Conservation (phyloP, 257 asterid species). For the Coffea eugenioides region DNA sequence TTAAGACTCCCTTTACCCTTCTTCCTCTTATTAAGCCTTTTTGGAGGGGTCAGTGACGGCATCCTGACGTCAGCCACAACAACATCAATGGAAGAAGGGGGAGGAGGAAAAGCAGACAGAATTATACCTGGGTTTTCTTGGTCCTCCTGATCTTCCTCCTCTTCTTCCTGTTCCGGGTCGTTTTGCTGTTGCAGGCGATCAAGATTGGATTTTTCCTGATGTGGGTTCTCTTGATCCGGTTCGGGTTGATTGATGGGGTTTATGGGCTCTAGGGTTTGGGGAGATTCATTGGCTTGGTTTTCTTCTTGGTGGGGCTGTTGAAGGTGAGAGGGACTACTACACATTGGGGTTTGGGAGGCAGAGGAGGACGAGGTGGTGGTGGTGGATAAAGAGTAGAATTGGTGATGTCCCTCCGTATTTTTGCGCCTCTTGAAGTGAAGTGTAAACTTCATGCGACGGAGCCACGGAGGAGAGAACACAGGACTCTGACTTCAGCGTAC, state of each 20-base stretch:
- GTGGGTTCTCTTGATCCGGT: slow-evolving; percentile 26
- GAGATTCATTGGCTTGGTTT: slow-evolving; percentile 4
- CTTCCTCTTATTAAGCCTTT: slow-evolving; percentile 44
- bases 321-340: slow-evolving; percentile 10
- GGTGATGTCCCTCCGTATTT: neutral
- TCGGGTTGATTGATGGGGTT: slow-evolving; percentile 13
- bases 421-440: slow-evolving; percentile 4
- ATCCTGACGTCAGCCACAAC: slow-evolving; percentile 22
- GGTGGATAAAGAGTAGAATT: neutral
- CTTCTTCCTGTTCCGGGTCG: slow-evolving; percentile 8
- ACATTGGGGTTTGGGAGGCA: slow-evolving; percentile 11
- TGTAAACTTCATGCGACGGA: neutral
- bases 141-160: slow-evolving; percentile 15
- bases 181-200: slow-evolving; percentile 15
- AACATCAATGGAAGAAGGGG: slow-evolving; percentile 18
- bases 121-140: slow-evolving; percentile 24
- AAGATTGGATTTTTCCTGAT: neutral
- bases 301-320: slow-evolving; percentile 3
- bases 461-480: too few relatives aligned
- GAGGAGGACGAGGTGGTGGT: neutral
- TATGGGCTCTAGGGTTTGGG: slow-evolving; percentile 25
- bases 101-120: slow-evolving; percentile 10
- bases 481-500: neutral
- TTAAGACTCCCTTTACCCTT: slow-evolving; percentile 44
- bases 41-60: slow-evolving; percentile 28